Percentiles rank a stretch among this genome's conserved stretches.
Conservation (phyloP, 1,284 basidiomycete genomes). For the Melampsora larici-populina region DNA sequence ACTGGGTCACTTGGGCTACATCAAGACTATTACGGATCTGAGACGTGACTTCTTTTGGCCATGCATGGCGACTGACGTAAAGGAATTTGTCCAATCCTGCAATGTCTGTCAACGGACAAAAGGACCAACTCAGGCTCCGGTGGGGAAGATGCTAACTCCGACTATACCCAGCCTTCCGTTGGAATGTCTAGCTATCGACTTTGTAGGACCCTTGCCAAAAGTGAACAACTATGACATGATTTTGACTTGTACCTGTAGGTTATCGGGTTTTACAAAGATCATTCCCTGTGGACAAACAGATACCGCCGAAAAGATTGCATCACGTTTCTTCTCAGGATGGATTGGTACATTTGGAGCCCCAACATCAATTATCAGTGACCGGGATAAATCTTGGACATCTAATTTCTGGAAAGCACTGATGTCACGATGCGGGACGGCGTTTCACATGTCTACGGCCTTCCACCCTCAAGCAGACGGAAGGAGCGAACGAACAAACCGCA, state of each 20-base stretch:
- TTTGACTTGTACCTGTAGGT: not conserved
- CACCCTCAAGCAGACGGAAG: conserved; percentile 50
- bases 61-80: not conserved
- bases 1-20: not conserved
- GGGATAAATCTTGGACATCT: conserved; percentile 49
- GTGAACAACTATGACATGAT: conserved; percentile 7
- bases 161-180: too few species aligned
- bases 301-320: too few species aligned
- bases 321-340: too few species aligned
- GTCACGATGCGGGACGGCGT: conserved; percentile 45
- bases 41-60: conserved; percentile 5
- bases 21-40: not conserved
- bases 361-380: conserved; percentile 46
- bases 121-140: too few species aligned
- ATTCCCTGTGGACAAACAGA: too few species aligned
- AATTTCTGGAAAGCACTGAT: conserved; percentile 49
- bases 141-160: too few species aligned
- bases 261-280: not conserved
- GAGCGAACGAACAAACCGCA: conserved; percentile 54
- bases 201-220: not conserved
- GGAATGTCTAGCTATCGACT: too few species aligned
- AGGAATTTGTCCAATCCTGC: not conserved
- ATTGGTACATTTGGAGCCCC: too few species aligned
- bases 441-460: conserved; percentile 46
- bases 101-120: too few species aligned